Base-by-base conservation (phyloP, 1,284 basidiomycete species). In the Naganishia liquefaciens region DNA sequence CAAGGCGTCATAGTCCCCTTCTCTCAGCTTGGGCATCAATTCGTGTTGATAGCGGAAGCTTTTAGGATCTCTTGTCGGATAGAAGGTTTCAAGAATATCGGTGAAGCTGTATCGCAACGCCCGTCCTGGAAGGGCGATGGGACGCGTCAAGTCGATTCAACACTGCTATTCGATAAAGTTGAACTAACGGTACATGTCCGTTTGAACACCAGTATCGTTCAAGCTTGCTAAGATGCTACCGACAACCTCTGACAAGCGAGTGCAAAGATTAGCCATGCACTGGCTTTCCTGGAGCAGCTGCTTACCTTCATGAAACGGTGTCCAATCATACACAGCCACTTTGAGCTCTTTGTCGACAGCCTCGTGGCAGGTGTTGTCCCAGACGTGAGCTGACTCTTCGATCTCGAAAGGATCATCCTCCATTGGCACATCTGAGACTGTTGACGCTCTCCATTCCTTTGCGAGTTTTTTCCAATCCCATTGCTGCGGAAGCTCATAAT, bases 241-340 rank as follows among this genome's bases (percentile, higher is more conserved):
- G 27, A 60, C 40, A 3, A 60, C 57, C 37, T 60, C 57, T 60
- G 46, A 13, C 9, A 23, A 23, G 7, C 46, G 46, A 37, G 33
- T 13, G 33, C 33, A 13, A 25, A 21, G 46, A 47, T 19, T 23
- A 27, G 13, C 2, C 6, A 47, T 47, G 21, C 21, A 4, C 7
- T 17, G 21, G 5, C 1, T 10, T 13, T 11, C 17, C 11, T 19
- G 25, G 9, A 23, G 15, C 27, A 11, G 9, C 28, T 37, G 13
- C 33, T 60, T 33, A 60, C 57, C 57, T 50, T 60, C 57, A 49
- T 60, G 57, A 33, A 60, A 60, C 13, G 57, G 57, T 10, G 57
- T 60, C 3, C 21, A 60, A 27, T 60, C 57, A 17, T 60, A 60
- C n/a, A 60, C 21, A 40, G 57, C 57, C 1, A 60, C 57, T 1